A percentile compares a stretch with the other conserved stretches of the same genome.
phyloP scores from a whole-genome alignment of 2,329 filamentous ascomycete species.

The Aureobasidium sp. region DNA sequence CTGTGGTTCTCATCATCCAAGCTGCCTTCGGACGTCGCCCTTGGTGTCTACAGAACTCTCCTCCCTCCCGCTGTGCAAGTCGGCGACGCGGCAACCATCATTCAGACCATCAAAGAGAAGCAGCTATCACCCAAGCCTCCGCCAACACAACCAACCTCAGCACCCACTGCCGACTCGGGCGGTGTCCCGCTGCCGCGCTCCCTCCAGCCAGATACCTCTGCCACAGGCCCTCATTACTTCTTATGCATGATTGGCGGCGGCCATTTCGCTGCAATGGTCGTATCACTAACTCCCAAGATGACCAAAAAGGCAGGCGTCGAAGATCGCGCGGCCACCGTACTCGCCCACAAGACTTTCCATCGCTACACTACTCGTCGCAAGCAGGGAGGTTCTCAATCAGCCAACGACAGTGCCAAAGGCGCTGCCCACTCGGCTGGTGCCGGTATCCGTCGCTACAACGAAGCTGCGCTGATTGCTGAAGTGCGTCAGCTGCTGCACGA shows the following conservation, averaged over 20 bases:
- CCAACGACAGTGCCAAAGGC: conserved; percentile 90
- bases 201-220: conserved; percentile 39
- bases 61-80: conserved; percentile 67
- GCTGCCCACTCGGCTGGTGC: conserved; percentile 91
- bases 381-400: conserved; percentile 89
- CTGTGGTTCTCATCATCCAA: conserved; percentile 77
- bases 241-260: conserved; percentile 98
- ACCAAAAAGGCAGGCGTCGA: conserved; percentile 65
- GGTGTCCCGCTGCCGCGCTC: conserved; percentile 48
- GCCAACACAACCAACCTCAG: conserved; percentile 37
- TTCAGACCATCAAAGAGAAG: conserved; percentile 65
- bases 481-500: conserved; percentile 72
- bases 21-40: conserved; percentile 68
- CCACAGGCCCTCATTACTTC: conserved; percentile 78
- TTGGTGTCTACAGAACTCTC: conserved; percentile 79
- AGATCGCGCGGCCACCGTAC: conserved; percentile 76
- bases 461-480: conserved; percentile 82
- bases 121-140: conserved; percentile 60
- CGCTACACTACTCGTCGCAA: conserved; percentile 93
- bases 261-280: conserved; percentile 94
- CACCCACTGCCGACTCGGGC: conserved; percentile 43
- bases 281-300: conserved; percentile 75
- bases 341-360: conserved; percentile 97
- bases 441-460: conserved; percentile 84
- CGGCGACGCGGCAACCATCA: conserved; percentile 49